Base-by-base conservation (phyloP, 768 basidiomycete genomes). In the Mrakia hoshinonis region DNA sequence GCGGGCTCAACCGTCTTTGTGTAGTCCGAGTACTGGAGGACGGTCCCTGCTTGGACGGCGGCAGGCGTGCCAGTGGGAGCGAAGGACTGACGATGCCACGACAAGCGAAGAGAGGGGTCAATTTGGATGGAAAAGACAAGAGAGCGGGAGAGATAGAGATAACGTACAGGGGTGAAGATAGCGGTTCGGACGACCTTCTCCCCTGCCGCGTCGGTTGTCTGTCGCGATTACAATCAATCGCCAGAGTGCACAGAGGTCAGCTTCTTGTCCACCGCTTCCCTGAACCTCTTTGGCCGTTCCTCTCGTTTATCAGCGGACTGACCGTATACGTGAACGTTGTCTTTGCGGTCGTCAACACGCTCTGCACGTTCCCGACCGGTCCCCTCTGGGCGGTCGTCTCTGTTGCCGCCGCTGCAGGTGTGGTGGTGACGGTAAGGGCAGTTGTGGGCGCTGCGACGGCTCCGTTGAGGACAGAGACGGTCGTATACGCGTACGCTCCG, bases 131-230 rank as follows among this genome's bases (percentile, higher is more conserved):
- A n/a, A n/a, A n/a, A 49, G 34, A n/a, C 34, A 39, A 4, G 54
- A 29, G 29, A 22, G 22, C 18, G 20, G 13, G 67, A 24, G 38
- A n/a, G 15, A 49, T 54, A 3, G 49, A 55, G 3, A 39, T n/a
- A 7, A 63, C 69, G 13, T 20, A 70, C 69, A n/a, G 72, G 67
- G 4, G 47, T 49, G 51, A 73, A 73, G 11, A 67, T 39, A 34
- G 67, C 15, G 9, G 66, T 68, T 15, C 63, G 13, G 24, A 72
- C 63, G 11, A 67, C 55, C 52, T 49, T 67, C 1, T 47, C 70
- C 39, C 70, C 70, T 10, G 38, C 70, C 12, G 63, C 62, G 31
- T 71, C 31, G 49, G 70, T 72, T 39, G 70, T 72, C 58, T 61
- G 43, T 7, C 43, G 11, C 34, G 13, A 12, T 36, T 22, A 38